Evolutionary conservation across 495 filamentous ascomycete genomes (phyloP).

Genomic region (Xylaria telfairii): DNA sequence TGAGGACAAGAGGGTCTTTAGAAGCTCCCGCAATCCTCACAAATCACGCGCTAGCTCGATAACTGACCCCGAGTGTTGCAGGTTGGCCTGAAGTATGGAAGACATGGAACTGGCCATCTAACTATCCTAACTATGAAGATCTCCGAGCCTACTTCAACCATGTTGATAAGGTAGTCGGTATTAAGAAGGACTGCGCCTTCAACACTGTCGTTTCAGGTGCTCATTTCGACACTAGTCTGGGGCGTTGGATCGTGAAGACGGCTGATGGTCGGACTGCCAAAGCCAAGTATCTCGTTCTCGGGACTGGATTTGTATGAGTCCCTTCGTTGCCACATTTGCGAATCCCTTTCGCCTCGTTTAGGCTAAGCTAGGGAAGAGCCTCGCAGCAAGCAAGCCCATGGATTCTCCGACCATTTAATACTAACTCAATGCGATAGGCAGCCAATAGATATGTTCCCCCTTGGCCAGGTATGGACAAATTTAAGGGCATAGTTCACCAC

Average conservation of each 20-base stretch:
- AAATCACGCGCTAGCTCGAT: too few species aligned
- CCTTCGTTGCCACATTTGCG: not conserved
- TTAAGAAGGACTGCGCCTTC: slow-evolving; percentile 61
- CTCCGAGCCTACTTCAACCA: slow-evolving; percentile 62
- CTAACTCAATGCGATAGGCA: slow-evolving; percentile 26
- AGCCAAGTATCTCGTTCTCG: slow-evolving; percentile 56
- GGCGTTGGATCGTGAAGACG: slow-evolving; percentile 56
- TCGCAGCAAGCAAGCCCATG: not conserved
- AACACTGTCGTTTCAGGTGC: slow-evolving; percentile 54
- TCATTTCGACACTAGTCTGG: slow-evolving; percentile 46
- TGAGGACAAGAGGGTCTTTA: too few species aligned
- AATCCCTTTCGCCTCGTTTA: not conserved
- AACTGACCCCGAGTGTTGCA: too few species aligned
- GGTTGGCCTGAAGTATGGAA: slow-evolving; percentile 58
- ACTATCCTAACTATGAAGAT: slow-evolving; percentile 59
- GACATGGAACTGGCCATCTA: slow-evolving; percentile 58
- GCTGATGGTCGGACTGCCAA: slow-evolving; percentile 51
- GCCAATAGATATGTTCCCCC: slow-evolving; percentile 49
- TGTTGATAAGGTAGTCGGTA: slow-evolving; percentile 53
- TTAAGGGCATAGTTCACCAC: slow-evolving; percentile 61
- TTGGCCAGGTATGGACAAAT: slow-evolving; percentile 59
- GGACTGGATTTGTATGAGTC: slow-evolving; percentile 44
- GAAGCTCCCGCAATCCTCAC: too few species aligned
- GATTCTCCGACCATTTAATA: not conserved
- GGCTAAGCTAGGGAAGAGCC: not conserved